Evolutionary conservation across 257 asterid species (phyloP).

Genomic region (Asclepias syriaca): DNA sequence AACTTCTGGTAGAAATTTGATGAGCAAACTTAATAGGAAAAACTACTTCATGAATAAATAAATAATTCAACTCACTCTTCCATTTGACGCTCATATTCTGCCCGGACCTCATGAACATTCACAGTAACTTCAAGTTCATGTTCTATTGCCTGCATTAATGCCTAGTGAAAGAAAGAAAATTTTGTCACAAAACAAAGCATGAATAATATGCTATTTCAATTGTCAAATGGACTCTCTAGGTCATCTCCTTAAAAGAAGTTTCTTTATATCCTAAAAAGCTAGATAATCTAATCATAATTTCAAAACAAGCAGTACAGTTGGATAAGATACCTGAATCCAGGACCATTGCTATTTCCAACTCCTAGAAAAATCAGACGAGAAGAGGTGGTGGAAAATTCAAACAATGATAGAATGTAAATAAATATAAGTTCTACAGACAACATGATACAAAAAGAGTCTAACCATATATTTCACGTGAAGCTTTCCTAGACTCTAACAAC

Average conservation of each 20-base stretch:
- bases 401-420: constrained; percentile 3
- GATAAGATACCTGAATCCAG: constrained; percentile 65
- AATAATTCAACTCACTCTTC: constrained; percentile 60
- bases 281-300: background rate
- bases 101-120: constrained; percentile 91
- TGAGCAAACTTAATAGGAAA: background rate
- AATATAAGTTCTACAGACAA: background rate
- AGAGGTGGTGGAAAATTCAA: constrained; percentile 2
- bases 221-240: background rate
- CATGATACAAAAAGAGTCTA: constrained; percentile 9
- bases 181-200: constrained; percentile 1
- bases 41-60: background rate
- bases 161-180: constrained; percentile 36
- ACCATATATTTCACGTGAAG: constrained; percentile 72
- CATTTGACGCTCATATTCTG: constrained; percentile 85
- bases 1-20: background rate
- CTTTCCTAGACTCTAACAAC: constrained; percentile 79
- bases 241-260: background rate
- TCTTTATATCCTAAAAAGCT: background rate
- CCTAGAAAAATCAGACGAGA: constrained; percentile 27
- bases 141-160: constrained; percentile 69
- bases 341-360: constrained; percentile 51
- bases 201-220: background rate
- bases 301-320: background rate
- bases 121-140: constrained; percentile 96